Base-by-base conservation (phyloP, 2,329 filamentous ascomycete species). In the Coniella vitis region DNA sequence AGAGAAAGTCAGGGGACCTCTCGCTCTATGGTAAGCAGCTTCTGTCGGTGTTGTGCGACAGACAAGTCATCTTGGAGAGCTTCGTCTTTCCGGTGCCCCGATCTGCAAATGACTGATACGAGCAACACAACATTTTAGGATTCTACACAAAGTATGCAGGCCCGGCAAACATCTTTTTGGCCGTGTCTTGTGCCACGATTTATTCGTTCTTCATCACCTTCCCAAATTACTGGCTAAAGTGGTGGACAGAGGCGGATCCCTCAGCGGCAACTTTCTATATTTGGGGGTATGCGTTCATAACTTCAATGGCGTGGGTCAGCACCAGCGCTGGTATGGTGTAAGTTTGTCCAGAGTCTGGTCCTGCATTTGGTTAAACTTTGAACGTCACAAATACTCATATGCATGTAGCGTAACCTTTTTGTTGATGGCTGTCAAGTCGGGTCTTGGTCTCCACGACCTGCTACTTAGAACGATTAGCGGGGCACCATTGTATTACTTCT, bases 401-500 rank as follows among this genome's bases (percentile, higher is more conserved):
- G 2, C 45, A 32, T 4, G 20, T 16, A 70, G 68, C 62, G 56
- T 60, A 4, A 58, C 58, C 14, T 12, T 60, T 0, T 61, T 69
- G 7, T 58, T 57, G 10, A 47, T 72, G 31, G 66, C 68, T 5
- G 64, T 66, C 2, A 57, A 57, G 21, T 72, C 70, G 2, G 69
- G 69, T 1, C 39, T 53, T 0, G 39, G 12, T 9, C 58, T 61
- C 38, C 66, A 71, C 48, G 46, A 56, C 14, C 56, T 53, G 9
- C 61, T 70, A 7, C 39, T 71, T 1, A 10, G 52, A 8, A 64
- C 60, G 4, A 54, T 69, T 2, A 14, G 19, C 19, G 71, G 66
- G 21, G 70, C 71, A 3, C 64, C 69, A 0, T 55, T 72, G 2
- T 61, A 60, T 2, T 69, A 66, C 19, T 71, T 73, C 45, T 67